These are phyloP conservation scores for Carex cristatella DNA, from an alignment of 176 grass and related monocot genomes.

Conservation along the genomic window DNA sequence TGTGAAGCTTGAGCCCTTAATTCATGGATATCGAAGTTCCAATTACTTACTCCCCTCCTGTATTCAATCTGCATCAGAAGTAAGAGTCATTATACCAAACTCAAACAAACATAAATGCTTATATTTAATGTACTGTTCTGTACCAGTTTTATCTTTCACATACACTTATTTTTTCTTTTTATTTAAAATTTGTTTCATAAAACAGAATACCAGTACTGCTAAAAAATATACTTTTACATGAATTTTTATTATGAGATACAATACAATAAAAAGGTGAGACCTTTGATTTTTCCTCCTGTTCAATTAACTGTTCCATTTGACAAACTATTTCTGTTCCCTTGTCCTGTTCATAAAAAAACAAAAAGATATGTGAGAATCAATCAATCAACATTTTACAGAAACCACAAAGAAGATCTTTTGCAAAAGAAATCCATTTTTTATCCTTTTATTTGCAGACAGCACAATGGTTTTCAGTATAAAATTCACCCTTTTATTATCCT, in stretches of 20 bases:
- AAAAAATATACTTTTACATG: neutral
- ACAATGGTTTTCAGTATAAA: neutral
- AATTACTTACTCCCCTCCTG: slow-evolving; percentile 72
- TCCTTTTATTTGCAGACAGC: neutral
- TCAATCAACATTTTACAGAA: neutral
- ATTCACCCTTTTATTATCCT: neutral
- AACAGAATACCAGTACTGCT: neutral
- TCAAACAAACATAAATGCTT: neutral
- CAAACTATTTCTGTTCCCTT: slow-evolving; percentile 68
- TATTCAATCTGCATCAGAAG: slow-evolving; percentile 56
- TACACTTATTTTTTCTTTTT: neutral
- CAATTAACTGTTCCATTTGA: slow-evolving; percentile 47
- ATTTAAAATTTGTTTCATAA: neutral
- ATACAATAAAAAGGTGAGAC: slow-evolving; percentile 8
- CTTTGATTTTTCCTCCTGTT: slow-evolving; percentile 66
- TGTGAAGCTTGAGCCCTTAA: slow-evolving; percentile 66
- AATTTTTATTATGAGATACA: neutral
- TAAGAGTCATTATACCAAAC: neutral
- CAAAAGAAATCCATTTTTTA: slow-evolving; percentile 14
- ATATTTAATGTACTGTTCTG: neutral
- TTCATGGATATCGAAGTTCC: slow-evolving; percentile 84
- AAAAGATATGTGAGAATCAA: neutral
- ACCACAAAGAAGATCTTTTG: neutral
- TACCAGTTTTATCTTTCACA: neutral
- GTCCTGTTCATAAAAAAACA: slow-evolving; percentile 33